A percentile compares a stretch with the other conserved stretches of the same genome.
phyloP scores from a whole-genome alignment of 257 asterid species.

The Jaltomata sinuosa region DNA sequence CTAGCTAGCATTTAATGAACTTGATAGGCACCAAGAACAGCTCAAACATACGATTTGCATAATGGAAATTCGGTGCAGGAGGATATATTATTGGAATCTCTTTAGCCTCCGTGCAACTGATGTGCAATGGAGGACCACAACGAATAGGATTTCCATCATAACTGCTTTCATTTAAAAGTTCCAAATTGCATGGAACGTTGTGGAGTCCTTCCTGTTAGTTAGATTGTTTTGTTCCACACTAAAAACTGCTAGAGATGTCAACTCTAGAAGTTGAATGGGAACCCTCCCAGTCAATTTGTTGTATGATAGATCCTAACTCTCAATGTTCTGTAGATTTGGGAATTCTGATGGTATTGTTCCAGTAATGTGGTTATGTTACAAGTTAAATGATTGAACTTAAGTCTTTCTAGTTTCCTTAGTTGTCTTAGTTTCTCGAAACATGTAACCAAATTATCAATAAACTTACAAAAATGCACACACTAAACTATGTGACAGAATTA shows the following conservation, averaged over 20 bases:
- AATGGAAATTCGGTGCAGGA: not conserved
- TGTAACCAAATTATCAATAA: too few species aligned
- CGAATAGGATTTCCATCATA: not conserved
- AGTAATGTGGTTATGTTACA: not conserved
- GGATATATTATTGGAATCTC: not conserved
- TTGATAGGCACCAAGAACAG: not conserved
- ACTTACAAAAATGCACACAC: too few species aligned
- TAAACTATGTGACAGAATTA: too few species aligned
- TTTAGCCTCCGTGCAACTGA: not conserved
- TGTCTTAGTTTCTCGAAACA: too few species aligned
- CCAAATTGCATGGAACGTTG: not conserved
- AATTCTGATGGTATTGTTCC: not conserved
- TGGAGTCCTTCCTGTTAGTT: not conserved
- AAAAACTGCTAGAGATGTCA: not conserved
- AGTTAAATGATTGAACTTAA: too few species aligned
- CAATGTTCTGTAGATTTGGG: not conserved
- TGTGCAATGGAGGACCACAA: not conserved
- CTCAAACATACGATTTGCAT: not conserved
- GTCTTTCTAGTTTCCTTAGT: too few species aligned
- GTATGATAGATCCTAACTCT: not conserved
- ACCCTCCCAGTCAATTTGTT: not conserved
- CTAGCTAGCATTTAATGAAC: not conserved
- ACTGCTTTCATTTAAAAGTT: not conserved
- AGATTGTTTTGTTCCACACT: not conserved
- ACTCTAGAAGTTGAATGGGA: not conserved